Evolutionary conservation across 2,329 filamentous ascomycete genomes (phyloP).

Genomic region (Metarhizium anisopliae): DNA sequence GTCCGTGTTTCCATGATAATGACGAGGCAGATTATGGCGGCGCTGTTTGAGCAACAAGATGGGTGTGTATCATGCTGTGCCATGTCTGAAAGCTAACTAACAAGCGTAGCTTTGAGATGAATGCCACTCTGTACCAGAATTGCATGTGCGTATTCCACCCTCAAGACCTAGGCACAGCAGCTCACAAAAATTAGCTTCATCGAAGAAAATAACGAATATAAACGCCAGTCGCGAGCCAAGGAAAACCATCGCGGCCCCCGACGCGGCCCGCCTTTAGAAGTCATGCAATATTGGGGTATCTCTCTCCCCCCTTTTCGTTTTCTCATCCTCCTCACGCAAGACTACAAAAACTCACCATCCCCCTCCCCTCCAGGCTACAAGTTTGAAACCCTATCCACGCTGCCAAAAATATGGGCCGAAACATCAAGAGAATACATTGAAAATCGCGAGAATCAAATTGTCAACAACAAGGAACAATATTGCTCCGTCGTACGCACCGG

Average conservation of each 20-base stretch:
- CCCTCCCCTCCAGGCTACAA: conserved; percentile 64
- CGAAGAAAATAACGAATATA: conserved; percentile 78
- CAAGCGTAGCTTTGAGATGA: conserved; percentile 75
- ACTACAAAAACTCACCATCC: neutral
- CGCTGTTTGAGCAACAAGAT: conserved; percentile 73
- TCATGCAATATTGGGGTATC: conserved; percentile 92
- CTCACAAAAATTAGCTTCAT: conserved; percentile 56
- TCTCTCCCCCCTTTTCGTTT: neutral
- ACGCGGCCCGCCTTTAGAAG: conserved; percentile 51
- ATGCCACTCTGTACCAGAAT: conserved; percentile 69
- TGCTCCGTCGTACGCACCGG: conserved; percentile 89
- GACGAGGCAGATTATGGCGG: conserved; percentile 63
- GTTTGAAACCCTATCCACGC: conserved; percentile 77
- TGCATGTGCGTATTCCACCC: conserved; percentile 38
- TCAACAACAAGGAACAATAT: conserved; percentile 90
- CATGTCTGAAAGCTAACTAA: conserved; percentile 9
- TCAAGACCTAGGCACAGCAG: neutral
- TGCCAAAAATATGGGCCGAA: conserved; percentile 66
- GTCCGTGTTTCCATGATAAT: neutral
- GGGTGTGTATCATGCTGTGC: conserved; percentile 40
- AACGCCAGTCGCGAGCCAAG: conserved; percentile 49
- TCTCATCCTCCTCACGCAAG: neutral
- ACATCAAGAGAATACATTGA: conserved; percentile 72
- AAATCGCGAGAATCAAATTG: conserved; percentile 56
- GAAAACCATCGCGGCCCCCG: conserved; percentile 33